phyloP scores from a whole-genome alignment of 208 protist species.

The Wallacemonas sp. region DNA sequence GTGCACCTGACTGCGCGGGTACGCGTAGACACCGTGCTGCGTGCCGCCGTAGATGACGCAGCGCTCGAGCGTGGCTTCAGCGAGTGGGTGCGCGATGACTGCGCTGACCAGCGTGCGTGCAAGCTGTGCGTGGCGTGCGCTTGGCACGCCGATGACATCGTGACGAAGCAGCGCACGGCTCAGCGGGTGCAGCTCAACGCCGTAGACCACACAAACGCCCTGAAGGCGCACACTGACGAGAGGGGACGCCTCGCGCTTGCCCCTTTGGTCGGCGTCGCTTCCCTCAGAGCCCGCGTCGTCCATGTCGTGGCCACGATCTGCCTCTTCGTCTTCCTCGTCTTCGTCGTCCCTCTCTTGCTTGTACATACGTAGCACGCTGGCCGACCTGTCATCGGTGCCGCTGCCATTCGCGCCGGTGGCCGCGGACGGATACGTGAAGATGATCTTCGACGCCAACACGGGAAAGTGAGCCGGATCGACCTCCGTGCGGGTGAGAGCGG shows the following conservation, averaged over 20 bases:
- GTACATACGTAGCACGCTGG: conserved; percentile 7
- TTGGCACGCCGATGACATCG: conserved; percentile 59
- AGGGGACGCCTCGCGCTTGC: background rate
- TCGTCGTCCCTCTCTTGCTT: conserved; percentile 16
- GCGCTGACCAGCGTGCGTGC: conserved; percentile 22
- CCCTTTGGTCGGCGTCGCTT: conserved; percentile 1
- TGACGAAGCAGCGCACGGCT: conserved; percentile 54
- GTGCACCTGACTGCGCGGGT: conserved; percentile 42
- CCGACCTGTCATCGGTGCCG: background rate
- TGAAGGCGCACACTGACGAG: conserved; percentile 29
- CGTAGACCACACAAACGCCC: conserved; percentile 60
- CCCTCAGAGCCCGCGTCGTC: conserved; percentile 17
- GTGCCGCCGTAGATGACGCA: conserved; percentile 65
- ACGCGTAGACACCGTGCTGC: conserved; percentile 73
- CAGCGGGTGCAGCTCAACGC: conserved; percentile 52
- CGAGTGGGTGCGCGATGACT: conserved; percentile 50
- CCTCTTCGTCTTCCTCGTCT: conserved; percentile 27
- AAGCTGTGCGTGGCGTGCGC: background rate
- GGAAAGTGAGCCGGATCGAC: conserved; percentile 39
- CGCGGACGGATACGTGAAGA: conserved; percentile 3
- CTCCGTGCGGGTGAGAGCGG: conserved; percentile 39
- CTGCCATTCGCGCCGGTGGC: conserved; percentile 11
- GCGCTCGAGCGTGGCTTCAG: conserved; percentile 45
- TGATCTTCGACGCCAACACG: conserved; percentile 33
- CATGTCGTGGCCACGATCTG: conserved; percentile 11